Evolutionary conservation across 225 moss, liverwort and hornwort genomes (phyloP), one percentile per base, ranked within the genome.

Genomic region (Asterella californica): DNA sequence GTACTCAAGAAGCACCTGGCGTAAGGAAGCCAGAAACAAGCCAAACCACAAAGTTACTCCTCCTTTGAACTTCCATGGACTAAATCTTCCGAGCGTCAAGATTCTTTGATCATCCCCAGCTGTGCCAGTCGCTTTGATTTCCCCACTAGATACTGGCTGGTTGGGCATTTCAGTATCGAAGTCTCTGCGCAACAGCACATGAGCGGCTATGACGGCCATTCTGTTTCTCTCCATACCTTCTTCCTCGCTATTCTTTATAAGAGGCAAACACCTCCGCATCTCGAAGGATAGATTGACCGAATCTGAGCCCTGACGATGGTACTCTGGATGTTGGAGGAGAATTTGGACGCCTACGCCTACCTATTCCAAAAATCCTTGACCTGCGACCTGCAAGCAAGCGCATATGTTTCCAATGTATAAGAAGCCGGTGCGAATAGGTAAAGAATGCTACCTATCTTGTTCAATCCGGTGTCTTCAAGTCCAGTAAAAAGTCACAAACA

Each of bases 1-100:
- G 27, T 72, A 72, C 11, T 47, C 49, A 11, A 72, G 1, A n/a
- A 72, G 22, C 18, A 47, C 49, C 12, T 72, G 72, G 49, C 72
- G 49, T 49, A 72, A 15, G 15, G 72, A 72, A 48, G 72, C 72
- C 49, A 72, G 11, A 10, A 72, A 50, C 14, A 72, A 30, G 25
- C 47, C 25, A 49, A 72, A n/a, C 72, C 72, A 72, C 45, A 72
- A 48, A 48, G 49, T 72, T 49, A 72, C 49, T 72, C 49, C 72
- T 50, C 72, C 72, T 49, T 50, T 72, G 47, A 47, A 47, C 49
- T 49, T 72, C 72, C 49, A 48, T 9, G 49, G 49, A 2, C 38
- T 49, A 22, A 29, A 48, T 2, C 14, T 27, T 15, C 4, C 48
- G 27, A 50, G 72, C 27, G 49, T 24, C 49, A 27, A 42, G 48